Percentiles rank a stretch among this genome's conserved stretches.
These are phyloP conservation scores for Larix kaempferi DNA, from an alignment of 75 land plant species.

Conservation along the genomic window DNA sequence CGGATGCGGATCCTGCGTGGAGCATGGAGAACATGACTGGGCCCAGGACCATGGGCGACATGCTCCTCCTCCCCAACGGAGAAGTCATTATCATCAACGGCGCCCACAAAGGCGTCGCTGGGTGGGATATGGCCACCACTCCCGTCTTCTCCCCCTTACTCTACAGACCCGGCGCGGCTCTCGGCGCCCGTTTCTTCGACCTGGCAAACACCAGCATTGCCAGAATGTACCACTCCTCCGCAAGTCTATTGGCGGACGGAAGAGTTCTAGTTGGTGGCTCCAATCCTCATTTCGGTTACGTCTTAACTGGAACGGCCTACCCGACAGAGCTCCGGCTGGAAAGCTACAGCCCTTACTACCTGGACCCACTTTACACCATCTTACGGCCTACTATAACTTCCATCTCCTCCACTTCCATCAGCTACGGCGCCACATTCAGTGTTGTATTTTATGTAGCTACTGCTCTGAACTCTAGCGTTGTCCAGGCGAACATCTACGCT, in stretches of 20 bases:
- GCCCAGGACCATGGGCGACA: conserved; percentile 47
- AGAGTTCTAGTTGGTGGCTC: conserved; percentile 14
- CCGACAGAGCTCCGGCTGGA: conserved; percentile 18
- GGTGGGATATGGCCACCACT: conserved; percentile 25
- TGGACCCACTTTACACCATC: background rate
- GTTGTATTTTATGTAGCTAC: no score
- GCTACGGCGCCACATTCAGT: no score
- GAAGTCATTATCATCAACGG: conserved; percentile 56
- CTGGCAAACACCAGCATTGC: background rate
- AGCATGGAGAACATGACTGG: conserved; percentile 48
- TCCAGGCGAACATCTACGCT: no score
- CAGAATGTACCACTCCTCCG: conserved; percentile 21
- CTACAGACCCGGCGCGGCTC: conserved; percentile 11
- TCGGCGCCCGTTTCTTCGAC: background rate
- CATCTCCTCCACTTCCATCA: no score
- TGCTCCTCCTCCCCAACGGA: conserved; percentile 54
- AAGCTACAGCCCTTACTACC: conserved; percentile 3
- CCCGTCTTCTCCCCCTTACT: conserved; percentile 33
- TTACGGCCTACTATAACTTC: background rate
- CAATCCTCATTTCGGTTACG: conserved; percentile 15
- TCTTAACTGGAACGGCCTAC: background rate
- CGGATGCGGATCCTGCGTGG: conserved; percentile 33
- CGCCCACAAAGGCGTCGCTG: conserved; percentile 39
- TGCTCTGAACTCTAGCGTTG: background rate
- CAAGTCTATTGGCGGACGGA: conserved; percentile 1